Base-by-base conservation (phyloP, 345 rosid species). In the Passiflora organensis region DNA sequence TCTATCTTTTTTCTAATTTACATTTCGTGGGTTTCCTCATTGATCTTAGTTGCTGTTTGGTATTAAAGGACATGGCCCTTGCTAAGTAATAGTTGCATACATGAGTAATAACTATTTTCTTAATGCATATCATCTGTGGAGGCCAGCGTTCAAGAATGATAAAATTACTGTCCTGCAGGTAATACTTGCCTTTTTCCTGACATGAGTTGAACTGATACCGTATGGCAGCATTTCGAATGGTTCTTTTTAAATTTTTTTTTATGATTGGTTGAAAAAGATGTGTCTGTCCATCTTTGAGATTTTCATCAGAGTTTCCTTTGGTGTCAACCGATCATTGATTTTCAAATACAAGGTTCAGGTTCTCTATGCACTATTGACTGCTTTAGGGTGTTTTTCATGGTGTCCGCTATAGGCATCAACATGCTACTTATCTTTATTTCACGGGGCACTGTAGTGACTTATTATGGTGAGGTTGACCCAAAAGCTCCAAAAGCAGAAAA, bases 381-480 rank as follows among this genome's bases (percentile, higher is more conserved):
- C 32, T 49, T 38, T 42, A n/a, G 3, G 22, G 39, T 32, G 14
- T 21, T 17, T 34, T 10, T 38, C 36, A 13, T 49, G 51, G 62
- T 55, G 56, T 47, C 62, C 59, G 42, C 43, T 44, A 19, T 43
- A 25, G 55, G 56, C 41, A 18, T 32, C 20, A 17, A 28, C 32
- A 59, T 51, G 23, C 48, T 66, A 10, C 21, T 58, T 51, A 51
- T 42, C 51, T 51, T 10, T 41, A 23, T 67, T 64, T 47, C 54
- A 42, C 59, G 13, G 65, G 60, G 34, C 22, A 50, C 53, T 43
- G 38, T 43, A 43, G 41, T 39, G 15, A 36, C 45, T 37, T 32
- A 49, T 36, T n/a, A 3, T 12, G 50, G 43, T 50, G 62, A 59
- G 57, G 66, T 53, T 78, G 73, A 78, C 59, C 53, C 56, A 42